Base-by-base conservation (phyloP, 2,329 filamentous ascomycete genomes). In the Colletotrichum higginsianum region DNA sequence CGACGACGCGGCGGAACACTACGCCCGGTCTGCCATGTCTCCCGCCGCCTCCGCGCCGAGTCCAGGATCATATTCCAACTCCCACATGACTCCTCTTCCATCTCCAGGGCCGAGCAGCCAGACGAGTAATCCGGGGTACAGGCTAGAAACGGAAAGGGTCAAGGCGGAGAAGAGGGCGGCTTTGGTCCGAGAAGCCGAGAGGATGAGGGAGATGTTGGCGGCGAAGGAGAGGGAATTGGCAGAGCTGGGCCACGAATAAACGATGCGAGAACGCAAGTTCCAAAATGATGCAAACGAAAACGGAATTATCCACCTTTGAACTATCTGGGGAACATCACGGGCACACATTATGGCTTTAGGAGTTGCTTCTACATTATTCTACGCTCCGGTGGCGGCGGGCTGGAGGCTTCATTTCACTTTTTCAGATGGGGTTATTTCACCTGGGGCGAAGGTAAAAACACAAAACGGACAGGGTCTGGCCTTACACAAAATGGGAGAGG, bases 161-260 rank as follows among this genome's bases (percentile, higher is more conserved):
- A 91, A 88, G 75, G 86, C 87, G 4, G 91, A 93, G 74, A 87
- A 90, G 66, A 87, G 92, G 60, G 89, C 88, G 11, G 88, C 90
- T 58, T 82, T 97, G 60, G 88, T 92, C 78, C 86, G 90, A 30
- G 94, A 97, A 79, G 91, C 93, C 0, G 93, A 95, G 77, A 86
- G 86, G 63, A 96, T 96, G 90, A 88, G 93, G 47, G 89, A 92
- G 79, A 85, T 92, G 80, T 84, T 95, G 40, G 87, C 90, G 12
- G 91, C 89, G 15, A 95, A 95, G 77, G 93, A 95, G 81, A 86
- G 90, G 57, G 93, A 95, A 77, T 83, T 95, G 67, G 91, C 91
- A 5, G 82, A 82, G 60, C 73, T 84, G 61, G 61, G 63, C 18
- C 56, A 66, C 50, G 67, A 72, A 30, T 72, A 21, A 65, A 60